phyloP scores from a whole-genome alignment of 306 rosid genomes.

The Senna siamea region DNA sequence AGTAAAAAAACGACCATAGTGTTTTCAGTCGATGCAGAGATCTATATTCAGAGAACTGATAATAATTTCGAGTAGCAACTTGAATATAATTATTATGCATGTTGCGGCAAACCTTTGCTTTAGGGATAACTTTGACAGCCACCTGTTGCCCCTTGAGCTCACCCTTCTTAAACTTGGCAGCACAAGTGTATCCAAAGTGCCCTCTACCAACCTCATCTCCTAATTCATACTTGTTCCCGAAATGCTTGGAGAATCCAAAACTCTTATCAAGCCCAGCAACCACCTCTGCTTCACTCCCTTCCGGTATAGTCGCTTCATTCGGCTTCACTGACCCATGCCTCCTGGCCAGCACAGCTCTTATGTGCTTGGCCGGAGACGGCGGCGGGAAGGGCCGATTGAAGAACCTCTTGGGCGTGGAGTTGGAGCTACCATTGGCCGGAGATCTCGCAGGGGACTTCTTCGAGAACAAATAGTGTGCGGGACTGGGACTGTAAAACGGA shows the following conservation, averaged over 20 bases:
- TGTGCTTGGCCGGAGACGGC: conserved; percentile 94
- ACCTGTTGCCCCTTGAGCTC: conserved; percentile 71
- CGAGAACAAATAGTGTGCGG: conserved; percentile 71
- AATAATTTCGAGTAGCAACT: background rate
- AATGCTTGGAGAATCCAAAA: conserved; percentile 87
- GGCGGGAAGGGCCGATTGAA: conserved; percentile 79
- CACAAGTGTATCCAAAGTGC: conserved; percentile 85
- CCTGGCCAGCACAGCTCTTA: conserved; percentile 69
- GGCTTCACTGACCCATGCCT: conserved; percentile 87
- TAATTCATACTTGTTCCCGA: conserved; percentile 70
- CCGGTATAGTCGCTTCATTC: conserved; percentile 69
- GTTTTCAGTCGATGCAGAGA: background rate
- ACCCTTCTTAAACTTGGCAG: conserved; percentile 73
- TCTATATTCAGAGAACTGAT: background rate
- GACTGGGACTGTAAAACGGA: conserved; percentile 82
- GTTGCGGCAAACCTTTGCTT: conserved; percentile 62
- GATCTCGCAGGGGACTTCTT: conserved; percentile 91
- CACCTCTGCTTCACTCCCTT: conserved; percentile 63
- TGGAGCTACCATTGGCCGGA: conserved; percentile 59
- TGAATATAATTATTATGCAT: background rate
- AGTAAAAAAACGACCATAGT: background rate
- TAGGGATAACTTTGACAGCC: conserved; percentile 92
- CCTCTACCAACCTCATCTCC: conserved; percentile 94
- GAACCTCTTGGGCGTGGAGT: conserved; percentile 70
- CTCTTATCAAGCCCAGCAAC: conserved; percentile 71